A percentile compares a stretch with the other conserved stretches of the same genome.
Conservation (phyloP, 495 filamentous ascomycete genomes). For the Neurospora sp. region DNA sequence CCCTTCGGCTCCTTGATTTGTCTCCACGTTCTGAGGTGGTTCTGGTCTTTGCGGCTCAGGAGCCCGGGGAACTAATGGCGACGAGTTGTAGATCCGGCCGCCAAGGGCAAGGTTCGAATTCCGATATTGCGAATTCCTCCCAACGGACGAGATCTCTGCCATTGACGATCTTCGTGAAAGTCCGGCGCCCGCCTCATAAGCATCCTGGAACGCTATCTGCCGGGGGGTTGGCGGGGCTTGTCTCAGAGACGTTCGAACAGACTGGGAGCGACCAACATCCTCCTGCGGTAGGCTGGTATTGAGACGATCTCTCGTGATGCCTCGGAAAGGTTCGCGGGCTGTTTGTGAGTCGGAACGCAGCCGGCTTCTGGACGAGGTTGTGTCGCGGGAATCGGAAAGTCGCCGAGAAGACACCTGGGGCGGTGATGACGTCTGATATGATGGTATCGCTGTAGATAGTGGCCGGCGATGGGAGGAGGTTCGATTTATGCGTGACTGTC, state of each 20-base stretch:
- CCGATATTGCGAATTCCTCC: conserved; percentile 37
- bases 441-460: conserved; percentile 30
- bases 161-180: not conserved
- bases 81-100: conserved; percentile 42
- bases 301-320: not conserved
- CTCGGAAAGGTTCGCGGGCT: conserved; percentile 11
- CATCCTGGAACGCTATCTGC: conserved; percentile 31
- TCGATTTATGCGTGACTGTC: conserved; percentile 32
- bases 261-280: conserved; percentile 10
- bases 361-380: conserved; percentile 17
- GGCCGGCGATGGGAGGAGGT: conserved; percentile 30
- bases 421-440: conserved; percentile 28
- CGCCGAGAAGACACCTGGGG: conserved; percentile 25
- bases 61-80: conserved; percentile 43
- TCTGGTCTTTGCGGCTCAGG: conserved; percentile 26
- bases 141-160: conserved; percentile 1
- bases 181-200: conserved; percentile 26
- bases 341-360: conserved; percentile 20
- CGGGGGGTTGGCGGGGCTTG: conserved; percentile 35
- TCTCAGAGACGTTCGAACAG: conserved; percentile 13
- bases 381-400: conserved; percentile 37
- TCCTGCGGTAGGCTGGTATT: conserved; percentile 1
- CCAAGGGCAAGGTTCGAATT: conserved; percentile 47
- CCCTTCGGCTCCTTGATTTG: conserved; percentile 37
- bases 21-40: conserved; percentile 19